Percentiles rank a stretch among this genome's conserved stretches.
Evolutionary conservation across 371 early-diverging fungal genomes (phyloP).

Genomic region (Mortierella sp.): DNA sequence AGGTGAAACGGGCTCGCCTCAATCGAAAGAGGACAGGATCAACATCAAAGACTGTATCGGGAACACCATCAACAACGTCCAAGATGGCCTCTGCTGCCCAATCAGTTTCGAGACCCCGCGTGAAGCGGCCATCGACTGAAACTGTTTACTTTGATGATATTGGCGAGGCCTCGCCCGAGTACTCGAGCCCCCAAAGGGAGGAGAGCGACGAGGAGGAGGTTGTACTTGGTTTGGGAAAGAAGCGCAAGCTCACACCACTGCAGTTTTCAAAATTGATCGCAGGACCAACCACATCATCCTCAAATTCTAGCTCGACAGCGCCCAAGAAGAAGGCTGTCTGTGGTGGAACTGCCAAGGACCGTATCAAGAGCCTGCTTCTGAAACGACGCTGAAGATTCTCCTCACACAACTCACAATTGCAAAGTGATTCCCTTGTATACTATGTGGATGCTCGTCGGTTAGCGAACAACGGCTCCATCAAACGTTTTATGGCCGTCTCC

Average conservation of each 20-base stretch:
- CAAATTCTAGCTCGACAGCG: background rate
- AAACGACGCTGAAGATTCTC: constrained; percentile 43
- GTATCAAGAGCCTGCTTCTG: constrained; percentile 37
- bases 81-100: too few species aligned
- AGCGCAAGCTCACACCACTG: constrained; percentile 22
- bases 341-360: constrained; percentile 42
- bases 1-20: background rate
- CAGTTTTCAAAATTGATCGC: constrained; percentile 12
- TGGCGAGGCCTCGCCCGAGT: background rate
- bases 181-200: constrained; percentile 5
- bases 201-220: constrained; percentile 25
- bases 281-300: background rate
- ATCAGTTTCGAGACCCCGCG: background rate
- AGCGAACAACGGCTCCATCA: too few species aligned
- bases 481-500: too few species aligned
- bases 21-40: constrained; percentile 1
- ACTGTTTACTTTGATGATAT: constrained; percentile 31
- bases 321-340: constrained; percentile 14
- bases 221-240: constrained; percentile 25
- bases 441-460: too few species aligned
- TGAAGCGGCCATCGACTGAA: constrained; percentile 18
- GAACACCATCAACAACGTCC: background rate
- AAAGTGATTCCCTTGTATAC: too few species aligned
- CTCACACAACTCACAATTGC: too few species aligned
- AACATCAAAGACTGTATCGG: background rate